A percentile compares a stretch with the other conserved stretches of the same genome.
Evolutionary conservation across 345 rosid species (phyloP).

Genomic region (Pugionium dolabratum): DNA sequence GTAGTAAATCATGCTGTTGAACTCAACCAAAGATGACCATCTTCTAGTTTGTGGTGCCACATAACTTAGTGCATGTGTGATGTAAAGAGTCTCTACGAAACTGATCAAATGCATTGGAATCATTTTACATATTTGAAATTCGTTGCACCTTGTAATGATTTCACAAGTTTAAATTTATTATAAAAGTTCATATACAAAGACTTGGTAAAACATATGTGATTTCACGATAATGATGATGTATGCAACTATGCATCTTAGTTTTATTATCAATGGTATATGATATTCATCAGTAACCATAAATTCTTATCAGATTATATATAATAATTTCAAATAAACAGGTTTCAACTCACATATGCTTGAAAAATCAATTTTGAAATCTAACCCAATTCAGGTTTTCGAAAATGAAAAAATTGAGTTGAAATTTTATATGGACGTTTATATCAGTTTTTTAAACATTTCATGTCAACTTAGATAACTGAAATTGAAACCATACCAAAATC

Average conservation of each 20-base stretch:
- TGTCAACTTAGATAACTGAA: no score
- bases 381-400: background rate
- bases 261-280: conserved; percentile 1
- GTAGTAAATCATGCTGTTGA: conserved; percentile 5
- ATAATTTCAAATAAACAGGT: no score
- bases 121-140: background rate
- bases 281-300: conserved; percentile 6
- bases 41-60: conserved; percentile 34
- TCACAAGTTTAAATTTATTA: background rate
- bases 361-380: background rate
- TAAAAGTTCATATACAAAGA: background rate
- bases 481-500: no score
- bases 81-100: background rate
- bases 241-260: conserved; percentile 24
- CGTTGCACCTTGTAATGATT: background rate
- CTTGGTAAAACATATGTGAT: conserved; percentile 20
- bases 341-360: background rate
- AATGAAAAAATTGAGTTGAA: background rate
- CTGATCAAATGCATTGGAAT: background rate
- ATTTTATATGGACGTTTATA: no score
- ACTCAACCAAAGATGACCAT: conserved; percentile 41
- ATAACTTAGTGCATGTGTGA: conserved; percentile 35
- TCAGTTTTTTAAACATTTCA: no score
- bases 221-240: conserved; percentile 31
- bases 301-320: background rate